Base-by-base conservation (phyloP, 1,139 yeast genomes). In the Suhomyces yuchorum region DNA sequence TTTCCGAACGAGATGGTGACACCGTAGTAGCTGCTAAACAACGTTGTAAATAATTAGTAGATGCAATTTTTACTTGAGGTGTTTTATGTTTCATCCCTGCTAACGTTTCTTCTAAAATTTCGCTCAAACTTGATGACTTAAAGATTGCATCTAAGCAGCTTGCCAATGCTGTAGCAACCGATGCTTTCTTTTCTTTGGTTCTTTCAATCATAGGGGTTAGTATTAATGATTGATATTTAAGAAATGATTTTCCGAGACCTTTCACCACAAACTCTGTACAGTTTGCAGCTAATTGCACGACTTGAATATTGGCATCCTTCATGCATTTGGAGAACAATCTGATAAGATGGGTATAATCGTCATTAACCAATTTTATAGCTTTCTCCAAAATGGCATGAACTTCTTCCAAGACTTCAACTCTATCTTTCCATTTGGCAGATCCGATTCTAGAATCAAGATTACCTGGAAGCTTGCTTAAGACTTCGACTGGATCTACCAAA, bases 221-320 rank as follows among this genome's bases (percentile, higher is more conserved):
- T 1, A 90, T 75, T 1, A 77, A 59, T 0, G 73, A 54, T 41
- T 77, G 77, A 63, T 89, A 90, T 54, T 71, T 74, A 41, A 73
- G 71, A 67, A 87, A 85, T 24, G 71, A 66, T 2, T 61, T 55
- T 44, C 86, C 78, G 43, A 92, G 72, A 0, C 96, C 97, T 37
- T 75, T 77, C 1, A 90, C 88, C 35, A 93, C 64, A 39, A 70
- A 68, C 48, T 79, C 82, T 18, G 86, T 71, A 48, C 89, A 81
- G 49, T 82, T 81, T 1, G 96, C 87, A 0, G 97, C 92, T 35
- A 86, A 62, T 24, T 87, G 85, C 0, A 90, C 97, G 12, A 89
- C 96, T 65, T 87, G 93, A 47, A 92, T 78, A 63, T 95, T 95
- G 3, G 95, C 96, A 69, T 93, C 99, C 60, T 84, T 87, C 67